Evolutionary conservation across 768 basidiomycete genomes (phyloP).

Genomic region (Sporobolomyces phaffii): DNA sequence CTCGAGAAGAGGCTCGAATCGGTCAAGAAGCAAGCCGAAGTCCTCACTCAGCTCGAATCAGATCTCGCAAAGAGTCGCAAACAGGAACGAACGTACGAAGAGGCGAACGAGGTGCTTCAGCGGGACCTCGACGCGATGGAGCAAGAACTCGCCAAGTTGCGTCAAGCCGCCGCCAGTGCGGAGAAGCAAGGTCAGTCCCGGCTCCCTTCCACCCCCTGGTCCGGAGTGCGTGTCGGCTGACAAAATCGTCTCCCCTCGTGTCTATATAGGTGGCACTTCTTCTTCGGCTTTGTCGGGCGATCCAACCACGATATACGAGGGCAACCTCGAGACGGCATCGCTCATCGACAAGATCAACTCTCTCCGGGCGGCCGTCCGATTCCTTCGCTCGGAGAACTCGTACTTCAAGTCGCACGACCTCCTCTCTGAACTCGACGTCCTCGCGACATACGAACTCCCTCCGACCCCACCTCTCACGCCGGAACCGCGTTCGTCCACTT

Average conservation of each 20-base stretch:
- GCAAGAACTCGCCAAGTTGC: constrained; percentile 79
- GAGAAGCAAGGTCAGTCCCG: constrained; percentile 62
- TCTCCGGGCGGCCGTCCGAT: constrained; percentile 81
- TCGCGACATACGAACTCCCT: constrained; percentile 59
- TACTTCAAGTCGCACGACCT: constrained; percentile 90
- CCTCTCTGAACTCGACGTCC: constrained; percentile 67
- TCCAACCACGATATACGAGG: constrained; percentile 61
- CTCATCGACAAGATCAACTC: constrained; percentile 84
- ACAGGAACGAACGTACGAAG: constrained; percentile 82
- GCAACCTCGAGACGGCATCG: constrained; percentile 77
- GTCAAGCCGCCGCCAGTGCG: constrained; percentile 54
- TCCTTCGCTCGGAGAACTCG: constrained; percentile 86
- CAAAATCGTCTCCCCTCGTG: neutral
- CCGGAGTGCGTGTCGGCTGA: too few relatives aligned
- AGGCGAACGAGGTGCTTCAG: constrained; percentile 88
- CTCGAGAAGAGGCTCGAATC: constrained; percentile 90
- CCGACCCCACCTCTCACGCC: constrained; percentile 65
- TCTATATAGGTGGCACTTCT: too few relatives aligned
- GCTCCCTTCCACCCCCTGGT: too few relatives aligned
- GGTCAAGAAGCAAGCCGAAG: constrained; percentile 74
- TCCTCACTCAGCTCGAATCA: constrained; percentile 69
- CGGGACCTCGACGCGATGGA: constrained; percentile 78
- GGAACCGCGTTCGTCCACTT: constrained; percentile 43
- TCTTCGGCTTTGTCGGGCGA: too few relatives aligned
- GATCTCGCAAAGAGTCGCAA: constrained; percentile 74